Evolutionary conservation across 805 yeast genomes (phyloP), one percentile per base, ranked within the genome.

Genomic region (Jamesozyma jinghongensis): DNA sequence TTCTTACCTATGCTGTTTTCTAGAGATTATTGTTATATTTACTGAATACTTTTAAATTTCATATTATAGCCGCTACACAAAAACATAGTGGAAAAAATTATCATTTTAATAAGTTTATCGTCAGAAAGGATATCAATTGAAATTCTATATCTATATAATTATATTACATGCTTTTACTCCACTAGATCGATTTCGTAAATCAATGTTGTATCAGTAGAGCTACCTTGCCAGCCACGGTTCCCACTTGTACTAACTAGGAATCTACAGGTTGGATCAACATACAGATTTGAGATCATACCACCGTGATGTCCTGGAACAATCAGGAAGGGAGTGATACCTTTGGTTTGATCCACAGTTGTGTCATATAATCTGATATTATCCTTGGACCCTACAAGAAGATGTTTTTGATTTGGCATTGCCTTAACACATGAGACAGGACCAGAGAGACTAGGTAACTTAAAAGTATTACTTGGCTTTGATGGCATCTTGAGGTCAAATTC

Each of bases 271-370:
- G 90, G 90, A 60, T 90, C 97, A 18, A 88, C 80, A 40, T 75
- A 69, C 47, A 92, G 65, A 39, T 78, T 77, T 36, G 94, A 82
- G 27, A 92, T 66, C 3, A 77, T 75, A 20, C 97, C 95, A 37
- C 98, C 97, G 55, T 85, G 95, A 60, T 92, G 97, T 1, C 98
- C 97, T 0, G 98, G 96, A 10, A 92, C 73, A 51, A 94, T 88
- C 59, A 81, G 71, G 56, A 90, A 92, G 14, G 97, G 97, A 7
- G 81, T 70, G 20, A 56, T 38, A 8, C 26, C 28, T 20, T 33
- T 31, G 4, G 45, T 6, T 2, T 25, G 6, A 13, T 33, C 31
- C 3, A 34, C 58, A 48, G 70, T 62, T 43, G 87, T 68, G 54
- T 92, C 94, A 63, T 86, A 92, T 22, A 92, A 65, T 52, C 98